A percentile compares a stretch with the other conserved stretches of the same genome.
phyloP scores from a whole-genome alignment of 768 basidiomycete species.

The Collybiopsis confluens region DNA sequence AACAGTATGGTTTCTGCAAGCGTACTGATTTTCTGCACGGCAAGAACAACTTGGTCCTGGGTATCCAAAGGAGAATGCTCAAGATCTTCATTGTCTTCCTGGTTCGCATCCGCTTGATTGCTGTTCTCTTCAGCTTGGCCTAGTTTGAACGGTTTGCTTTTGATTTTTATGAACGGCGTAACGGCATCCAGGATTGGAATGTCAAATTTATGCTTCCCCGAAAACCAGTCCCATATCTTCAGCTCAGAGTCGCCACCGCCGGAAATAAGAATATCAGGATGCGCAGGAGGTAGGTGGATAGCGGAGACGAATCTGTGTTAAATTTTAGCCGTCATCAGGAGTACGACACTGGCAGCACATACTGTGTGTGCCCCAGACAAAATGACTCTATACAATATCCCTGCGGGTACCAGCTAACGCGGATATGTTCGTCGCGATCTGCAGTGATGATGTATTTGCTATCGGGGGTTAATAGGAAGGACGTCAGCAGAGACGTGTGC shows the following conservation, averaged over 20 bases:
- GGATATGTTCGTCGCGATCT: slow-evolving; percentile 93
- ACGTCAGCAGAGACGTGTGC: slow-evolving; percentile 82
- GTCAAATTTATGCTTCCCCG: slow-evolving; percentile 48
- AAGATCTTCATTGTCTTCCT: slow-evolving; percentile 8
- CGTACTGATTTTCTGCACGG: slow-evolving; percentile 53
- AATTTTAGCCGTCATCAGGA: neutral
- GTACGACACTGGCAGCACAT: slow-evolving; percentile 17
- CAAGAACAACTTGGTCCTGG: slow-evolving; percentile 37
- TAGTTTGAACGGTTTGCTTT: slow-evolving; percentile 27
- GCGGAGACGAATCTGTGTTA: slow-evolving; percentile 73
- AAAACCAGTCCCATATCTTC: slow-evolving; percentile 79
- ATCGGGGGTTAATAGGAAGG: slow-evolving; percentile 62
- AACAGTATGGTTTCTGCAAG: slow-evolving; percentile 51
- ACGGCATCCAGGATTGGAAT: slow-evolving; percentile 47
- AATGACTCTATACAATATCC: slow-evolving; percentile 84
- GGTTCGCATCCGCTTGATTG: slow-evolving; percentile 14
- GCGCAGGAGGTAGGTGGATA: slow-evolving; percentile 57
- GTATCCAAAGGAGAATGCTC: neutral
- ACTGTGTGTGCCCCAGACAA: slow-evolving; percentile 84
- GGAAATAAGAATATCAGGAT: slow-evolving; percentile 57
- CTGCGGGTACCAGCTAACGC: slow-evolving; percentile 85
- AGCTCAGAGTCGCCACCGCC: slow-evolving; percentile 83
- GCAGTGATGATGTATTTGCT: slow-evolving; percentile 80
- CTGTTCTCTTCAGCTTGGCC: slow-evolving; percentile 18
- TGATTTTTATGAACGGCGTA: slow-evolving; percentile 41